These are phyloP conservation scores for Ambrosiella cleistominuta DNA, from an alignment of 2,329 filamentous ascomycete species.

Conservation along the genomic window DNA sequence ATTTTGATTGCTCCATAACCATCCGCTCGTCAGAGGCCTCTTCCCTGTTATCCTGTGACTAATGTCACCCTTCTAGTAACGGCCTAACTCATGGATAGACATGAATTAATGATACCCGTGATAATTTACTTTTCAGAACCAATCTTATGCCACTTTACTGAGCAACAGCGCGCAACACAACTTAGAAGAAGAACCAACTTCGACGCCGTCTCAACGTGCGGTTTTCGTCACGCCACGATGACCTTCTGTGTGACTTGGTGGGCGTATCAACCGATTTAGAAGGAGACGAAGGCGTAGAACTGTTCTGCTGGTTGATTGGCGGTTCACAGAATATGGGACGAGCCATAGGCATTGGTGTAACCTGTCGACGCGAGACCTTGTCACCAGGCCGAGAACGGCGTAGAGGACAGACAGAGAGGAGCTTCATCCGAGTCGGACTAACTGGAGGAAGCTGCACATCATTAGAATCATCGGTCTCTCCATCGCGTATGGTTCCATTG, in stretches of 20 bases:
- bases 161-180: background rate
- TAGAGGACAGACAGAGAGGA: constrained; percentile 11
- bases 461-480: background rate
- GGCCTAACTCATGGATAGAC: background rate
- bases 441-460: constrained; percentile 8
- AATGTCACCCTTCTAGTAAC: too few relatives aligned
- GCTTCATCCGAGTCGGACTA: constrained; percentile 8
- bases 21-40: background rate
- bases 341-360: background rate
- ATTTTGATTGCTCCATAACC: background rate
- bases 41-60: background rate
- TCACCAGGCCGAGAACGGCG: constrained; percentile 1
- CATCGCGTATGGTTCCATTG: background rate
- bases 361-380: background rate
- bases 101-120: background rate
- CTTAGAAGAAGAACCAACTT: constrained; percentile 4
- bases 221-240: background rate
- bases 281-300: background rate
- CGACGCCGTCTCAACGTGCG: background rate
- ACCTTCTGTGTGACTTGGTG: background rate
- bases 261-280: background rate
- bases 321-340: background rate
- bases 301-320: background rate
- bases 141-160: background rate
- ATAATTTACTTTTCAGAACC: background rate